Evolutionary conservation across 345 rosid genomes (phyloP).

Genomic region (Ricinus communis): DNA sequence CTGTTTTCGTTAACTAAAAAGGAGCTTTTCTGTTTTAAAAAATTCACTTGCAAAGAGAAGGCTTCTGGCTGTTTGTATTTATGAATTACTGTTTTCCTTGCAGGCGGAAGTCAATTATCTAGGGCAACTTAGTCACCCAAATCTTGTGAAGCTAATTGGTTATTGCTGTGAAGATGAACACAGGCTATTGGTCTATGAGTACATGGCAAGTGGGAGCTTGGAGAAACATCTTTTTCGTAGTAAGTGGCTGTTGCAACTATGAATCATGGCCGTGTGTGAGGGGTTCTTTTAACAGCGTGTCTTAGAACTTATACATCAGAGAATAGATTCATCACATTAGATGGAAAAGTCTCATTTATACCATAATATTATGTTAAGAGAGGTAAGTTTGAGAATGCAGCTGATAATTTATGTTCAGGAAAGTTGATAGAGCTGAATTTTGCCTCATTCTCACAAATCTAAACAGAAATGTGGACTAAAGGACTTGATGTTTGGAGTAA

Average conservation of each 20-base stretch:
- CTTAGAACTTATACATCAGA: neutral
- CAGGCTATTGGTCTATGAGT: slow-evolving; percentile 84
- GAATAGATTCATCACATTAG: neutral
- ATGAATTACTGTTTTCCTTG: slow-evolving; percentile 24
- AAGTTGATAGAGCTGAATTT: neutral
- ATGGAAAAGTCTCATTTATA: neutral
- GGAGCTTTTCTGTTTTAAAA: neutral
- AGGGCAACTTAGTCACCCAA: slow-evolving; percentile 86
- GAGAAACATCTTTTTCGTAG: slow-evolving; percentile 96
- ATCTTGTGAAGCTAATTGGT: slow-evolving; percentile 97
- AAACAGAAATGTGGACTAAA: neutral
- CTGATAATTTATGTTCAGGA: neutral
- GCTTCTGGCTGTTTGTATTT: neutral
- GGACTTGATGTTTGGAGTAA: neutral
- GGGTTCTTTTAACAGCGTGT: neutral
- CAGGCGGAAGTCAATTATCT: slow-evolving; percentile 96
- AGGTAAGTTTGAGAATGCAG: neutral
- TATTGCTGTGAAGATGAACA: slow-evolving; percentile 98
- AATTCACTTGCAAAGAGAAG: neutral
- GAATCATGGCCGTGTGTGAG: neutral
- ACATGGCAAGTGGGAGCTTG: slow-evolving; percentile 89
- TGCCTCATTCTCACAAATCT: too few species aligned
- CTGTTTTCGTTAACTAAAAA: neutral
- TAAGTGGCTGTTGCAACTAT: slow-evolving; percentile 39
- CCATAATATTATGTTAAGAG: neutral